Evolutionary conservation across 192 early-diverging fungal species (phyloP), one percentile per base, ranked within the genome.

Genomic region (Geranomyces variabilis): DNA sequence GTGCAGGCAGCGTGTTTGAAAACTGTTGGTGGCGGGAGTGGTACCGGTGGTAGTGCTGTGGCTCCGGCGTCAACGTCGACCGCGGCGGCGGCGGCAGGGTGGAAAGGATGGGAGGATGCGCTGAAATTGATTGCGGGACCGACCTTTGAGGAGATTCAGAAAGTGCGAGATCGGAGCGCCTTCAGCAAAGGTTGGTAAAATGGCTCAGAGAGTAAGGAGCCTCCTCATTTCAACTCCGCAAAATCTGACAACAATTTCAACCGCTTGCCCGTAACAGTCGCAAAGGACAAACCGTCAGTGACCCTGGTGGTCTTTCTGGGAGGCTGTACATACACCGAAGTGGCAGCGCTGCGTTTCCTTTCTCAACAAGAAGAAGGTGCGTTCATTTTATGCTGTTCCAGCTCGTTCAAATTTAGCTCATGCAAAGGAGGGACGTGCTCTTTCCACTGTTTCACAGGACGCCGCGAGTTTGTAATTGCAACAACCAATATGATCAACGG

Each of bases 271-370:
- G 19, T 19, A 47, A 10, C 46, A 47, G 46, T 13, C 46, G 10
- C 46, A 47, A 81, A 78, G 24, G 79, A 82, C 17, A 85, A 90
- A 70, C 78, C 84, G 36, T 79, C 83, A 14, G 84, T 89, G 15
- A 96, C 96, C 8, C 71, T 99, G 48, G 88, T 99, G 0, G 89
- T 99, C 58, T 99, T 97, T 74, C 80, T 99, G 13, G 96, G 96
- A 43, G 96, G 96, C 19, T 97, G 96, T 77, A 97, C 96, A 0
- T 91, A 84, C 34, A 92, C 96, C 3, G 96, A 99, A 80, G 88
- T 97, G 21, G 85, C 96, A 3, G 93, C 97, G 19, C 82, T 95
- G n/a, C 86, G 97, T 2, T 90, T 94, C 66, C 79, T 99, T 48
- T 87, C 93, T 8, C 90, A 90, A 71, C 90, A 93, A 59, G 90